Percentiles rank a stretch among this genome's conserved stretches.
phyloP scores from a whole-genome alignment of 345 rosid species.

The Carallia brachiata region DNA sequence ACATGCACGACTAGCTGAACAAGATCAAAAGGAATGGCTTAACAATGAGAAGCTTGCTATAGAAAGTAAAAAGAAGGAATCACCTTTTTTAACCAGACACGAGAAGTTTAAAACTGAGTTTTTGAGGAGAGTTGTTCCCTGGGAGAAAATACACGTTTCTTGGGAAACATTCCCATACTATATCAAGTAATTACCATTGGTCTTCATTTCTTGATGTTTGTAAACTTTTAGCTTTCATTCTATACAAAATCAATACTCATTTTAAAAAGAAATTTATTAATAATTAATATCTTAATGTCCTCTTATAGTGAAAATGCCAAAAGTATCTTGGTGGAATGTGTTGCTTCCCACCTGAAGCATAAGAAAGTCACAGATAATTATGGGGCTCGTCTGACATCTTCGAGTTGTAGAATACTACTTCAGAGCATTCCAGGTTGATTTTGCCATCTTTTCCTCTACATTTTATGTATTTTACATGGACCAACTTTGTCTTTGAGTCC shows the following conservation, averaged over 20 bases:
- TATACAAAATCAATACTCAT: background rate
- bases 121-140: slow-evolving; percentile 74
- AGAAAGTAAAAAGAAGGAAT: slow-evolving; percentile 75
- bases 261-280: background rate
- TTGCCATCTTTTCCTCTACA: background rate
- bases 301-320: slow-evolving; percentile 66
- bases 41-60: slow-evolving; percentile 65
- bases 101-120: slow-evolving; percentile 82
- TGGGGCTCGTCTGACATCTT: slow-evolving; percentile 79
- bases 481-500: background rate
- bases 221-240: slow-evolving; percentile 10
- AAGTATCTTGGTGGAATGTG: slow-evolving; percentile 82
- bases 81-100: slow-evolving; percentile 63
- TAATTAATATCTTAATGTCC: background rate
- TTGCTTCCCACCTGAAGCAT: slow-evolving; percentile 73
- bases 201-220: background rate
- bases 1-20: slow-evolving; percentile 79
- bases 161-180: slow-evolving; percentile 94
- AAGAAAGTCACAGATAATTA: slow-evolving; percentile 47
- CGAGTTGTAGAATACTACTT: slow-evolving; percentile 87
- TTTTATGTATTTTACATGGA: background rate
- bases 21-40: slow-evolving; percentile 97
- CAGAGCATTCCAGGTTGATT: slow-evolving; percentile 82
- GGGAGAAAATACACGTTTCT: slow-evolving; percentile 88
- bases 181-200: slow-evolving; percentile 62